Evolutionary conservation across 1,139 yeast genomes (phyloP).

Genomic region (Pichia terricola): DNA sequence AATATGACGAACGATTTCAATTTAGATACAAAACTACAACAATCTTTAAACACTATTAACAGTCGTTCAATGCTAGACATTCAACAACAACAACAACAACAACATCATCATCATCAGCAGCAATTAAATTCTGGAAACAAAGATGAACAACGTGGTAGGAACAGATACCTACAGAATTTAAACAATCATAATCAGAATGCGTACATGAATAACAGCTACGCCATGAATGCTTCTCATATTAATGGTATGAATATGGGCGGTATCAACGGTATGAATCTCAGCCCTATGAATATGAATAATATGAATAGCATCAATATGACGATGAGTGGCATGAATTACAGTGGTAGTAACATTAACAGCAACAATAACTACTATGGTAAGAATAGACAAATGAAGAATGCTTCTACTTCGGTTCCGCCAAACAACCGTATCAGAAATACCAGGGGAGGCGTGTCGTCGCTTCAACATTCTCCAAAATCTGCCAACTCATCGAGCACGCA

Average conservation of each 20-base stretch:
- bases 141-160: constrained; percentile 11
- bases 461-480: too few relatives aligned
- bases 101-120: neutral
- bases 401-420: constrained; percentile 12
- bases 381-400: neutral
- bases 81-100: constrained; percentile 21
- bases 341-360: neutral
- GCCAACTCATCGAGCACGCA: too few relatives aligned
- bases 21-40: constrained; percentile 39
- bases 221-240: too few relatives aligned
- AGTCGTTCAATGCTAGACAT: constrained; percentile 53
- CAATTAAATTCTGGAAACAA: too few relatives aligned
- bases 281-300: too few relatives aligned
- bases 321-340: too few relatives aligned
- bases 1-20: constrained; percentile 5
- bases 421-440: constrained; percentile 5
- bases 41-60: constrained; percentile 53
- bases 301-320: too few relatives aligned
- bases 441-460: too few relatives aligned
- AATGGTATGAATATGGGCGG: too few relatives aligned
- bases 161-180: neutral
- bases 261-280: too few relatives aligned
- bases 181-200: too few relatives aligned
- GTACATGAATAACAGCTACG: too few relatives aligned
- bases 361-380: neutral